Evolutionary conservation across 2,329 filamentous ascomycete species (phyloP).

Genomic region (Neonectria faginata): DNA sequence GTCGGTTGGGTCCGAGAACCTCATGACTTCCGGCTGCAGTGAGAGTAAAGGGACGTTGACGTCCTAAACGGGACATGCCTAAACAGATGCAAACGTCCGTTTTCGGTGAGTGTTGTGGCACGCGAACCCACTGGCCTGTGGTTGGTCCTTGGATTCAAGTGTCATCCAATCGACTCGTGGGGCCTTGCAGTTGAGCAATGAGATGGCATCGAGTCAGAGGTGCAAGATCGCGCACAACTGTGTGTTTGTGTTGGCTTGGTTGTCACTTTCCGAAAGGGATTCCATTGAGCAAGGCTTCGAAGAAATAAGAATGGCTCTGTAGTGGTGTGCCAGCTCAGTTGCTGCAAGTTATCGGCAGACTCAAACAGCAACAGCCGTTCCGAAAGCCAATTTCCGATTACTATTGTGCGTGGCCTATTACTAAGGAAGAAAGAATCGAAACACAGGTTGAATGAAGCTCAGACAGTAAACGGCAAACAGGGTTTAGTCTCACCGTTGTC

Average conservation of each 20-base stretch:
- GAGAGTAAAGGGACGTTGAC: not conserved
- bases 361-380: not conserved
- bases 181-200: not conserved
- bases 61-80: not conserved
- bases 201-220: not conserved
- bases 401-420: not conserved
- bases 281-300: not conserved
- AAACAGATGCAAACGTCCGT: not conserved
- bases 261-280: not conserved
- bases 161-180: not conserved
- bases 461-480: not conserved
- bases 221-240: not conserved
- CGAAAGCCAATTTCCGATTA: not conserved
- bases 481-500: not conserved
- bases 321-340: not conserved
- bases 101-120: not conserved
- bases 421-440: not conserved
- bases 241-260: not conserved
- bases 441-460: not conserved
- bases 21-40: not conserved
- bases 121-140: not conserved
- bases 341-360: not conserved
- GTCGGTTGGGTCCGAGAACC: constrained; percentile 8
- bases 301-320: not conserved
- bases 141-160: not conserved